These are phyloP conservation scores for Euphorbia peplus DNA, from an alignment of 345 rosid genomes.

Conservation along the genomic window DNA sequence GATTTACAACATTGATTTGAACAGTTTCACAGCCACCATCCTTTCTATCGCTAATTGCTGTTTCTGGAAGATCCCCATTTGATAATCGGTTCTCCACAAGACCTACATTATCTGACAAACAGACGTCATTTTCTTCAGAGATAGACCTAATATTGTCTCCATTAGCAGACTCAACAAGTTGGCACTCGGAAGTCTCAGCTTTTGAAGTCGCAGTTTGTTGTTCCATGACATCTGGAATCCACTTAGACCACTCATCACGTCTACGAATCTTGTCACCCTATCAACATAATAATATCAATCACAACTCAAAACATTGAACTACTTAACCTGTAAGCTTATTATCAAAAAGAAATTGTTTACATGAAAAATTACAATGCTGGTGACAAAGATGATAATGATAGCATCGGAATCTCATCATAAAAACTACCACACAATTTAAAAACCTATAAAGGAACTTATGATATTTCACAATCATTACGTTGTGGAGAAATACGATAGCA, in stretches of 20 bases:
- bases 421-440: not conserved
- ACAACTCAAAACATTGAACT: not conserved
- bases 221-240: slow-evolving; percentile 46
- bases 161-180: slow-evolving; percentile 30
- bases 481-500: not conserved
- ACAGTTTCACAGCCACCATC: slow-evolving; percentile 18
- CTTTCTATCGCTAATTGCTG: not conserved
- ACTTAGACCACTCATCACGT: slow-evolving; percentile 72
- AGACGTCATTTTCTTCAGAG: slow-evolving; percentile 24
- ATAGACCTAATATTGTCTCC: slow-evolving; percentile 29
- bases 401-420: not conserved
- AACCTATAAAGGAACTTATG: not conserved
- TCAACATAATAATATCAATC: slow-evolving; percentile 22
- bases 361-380: not conserved
- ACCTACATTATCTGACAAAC: slow-evolving; percentile 1
- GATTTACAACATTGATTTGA: slow-evolving; percentile 19
- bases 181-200: slow-evolving; percentile 37
- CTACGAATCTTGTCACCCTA: slow-evolving; percentile 78
- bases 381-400: not conserved
- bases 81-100: slow-evolving; percentile 18
- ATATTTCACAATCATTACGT: not conserved
- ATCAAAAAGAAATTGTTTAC: not conserved
- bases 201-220: slow-evolving; percentile 20
- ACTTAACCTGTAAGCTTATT: not conserved
- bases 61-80: slow-evolving; percentile 22